A percentile compares a stretch with the other conserved stretches of the same genome.
Conservation (phyloP, 2,329 filamentous ascomycete genomes). For the Botryotinia narcissicola region DNA sequence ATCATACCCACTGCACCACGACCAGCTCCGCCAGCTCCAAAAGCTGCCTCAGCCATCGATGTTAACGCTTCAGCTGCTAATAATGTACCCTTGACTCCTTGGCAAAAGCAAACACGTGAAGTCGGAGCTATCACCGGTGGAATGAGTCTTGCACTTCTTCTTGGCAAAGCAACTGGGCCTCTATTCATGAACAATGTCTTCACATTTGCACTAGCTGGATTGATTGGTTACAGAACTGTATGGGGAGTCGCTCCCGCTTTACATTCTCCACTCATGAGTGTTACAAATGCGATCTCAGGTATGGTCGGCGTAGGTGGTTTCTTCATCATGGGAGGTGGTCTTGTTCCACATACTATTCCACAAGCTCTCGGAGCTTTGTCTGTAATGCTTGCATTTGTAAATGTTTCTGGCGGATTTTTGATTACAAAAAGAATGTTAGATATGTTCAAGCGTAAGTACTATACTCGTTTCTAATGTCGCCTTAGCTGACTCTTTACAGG, state of each 20-base stretch:
- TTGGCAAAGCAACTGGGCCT: slow-evolving; percentile 79
- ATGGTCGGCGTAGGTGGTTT: slow-evolving; percentile 88
- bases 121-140: slow-evolving; percentile 72
- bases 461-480: neutral
- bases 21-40: slow-evolving; percentile 54
- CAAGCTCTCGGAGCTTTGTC: slow-evolving; percentile 76
- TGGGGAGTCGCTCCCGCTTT: slow-evolving; percentile 83
- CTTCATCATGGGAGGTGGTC: slow-evolving; percentile 84
- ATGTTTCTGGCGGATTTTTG: slow-evolving; percentile 84
- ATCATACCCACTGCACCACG: slow-evolving; percentile 74
- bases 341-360: slow-evolving; percentile 72
- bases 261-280: slow-evolving; percentile 87
- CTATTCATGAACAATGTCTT: slow-evolving; percentile 87
- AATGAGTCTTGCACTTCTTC: slow-evolving; percentile 70
- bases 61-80: slow-evolving; percentile 51
- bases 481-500: slow-evolving; percentile 41
- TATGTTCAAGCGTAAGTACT: slow-evolving; percentile 70
- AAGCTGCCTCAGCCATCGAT: slow-evolving; percentile 50
- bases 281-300: slow-evolving; percentile 79
- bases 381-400: slow-evolving; percentile 82
- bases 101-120: slow-evolving; percentile 75
- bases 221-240: slow-evolving; percentile 85
- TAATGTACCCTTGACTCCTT: slow-evolving; percentile 68
- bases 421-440: slow-evolving; percentile 93
- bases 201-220: slow-evolving; percentile 76